Base-by-base conservation (phyloP, 306 rosid genomes). In the Hippophae tibetana region DNA sequence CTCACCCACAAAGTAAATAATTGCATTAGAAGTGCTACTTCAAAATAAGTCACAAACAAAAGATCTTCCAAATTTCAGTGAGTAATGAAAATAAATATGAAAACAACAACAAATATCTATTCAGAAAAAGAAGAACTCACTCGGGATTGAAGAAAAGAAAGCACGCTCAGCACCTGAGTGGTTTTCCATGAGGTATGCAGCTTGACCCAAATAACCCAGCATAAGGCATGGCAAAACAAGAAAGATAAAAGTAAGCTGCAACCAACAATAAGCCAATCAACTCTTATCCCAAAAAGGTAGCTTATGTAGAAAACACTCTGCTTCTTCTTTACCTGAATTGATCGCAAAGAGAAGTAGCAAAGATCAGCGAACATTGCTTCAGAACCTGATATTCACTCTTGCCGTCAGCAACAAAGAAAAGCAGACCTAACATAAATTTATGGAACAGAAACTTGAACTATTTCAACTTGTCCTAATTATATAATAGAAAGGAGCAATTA, bases 281-380 rank as follows among this genome's bases (percentile, higher is more conserved):
- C 64, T 13, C 62, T 55, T 25, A 61, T 48, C 49, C 56, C 5
- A 62, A 50, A 31, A 31, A 31, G 38, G 38, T 31, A 31, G 38
- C 38, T 31, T 31, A 31, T 31, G 38, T 31, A 56, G 43, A 11
- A 42, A 9, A 26, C 18, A 57, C 45, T 46, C n/a, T 54, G 54
- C 44, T 45, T 40, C 52, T 62, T 57, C 61, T 65, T 75, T 79
- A 90, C 98, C 96, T 90, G 98, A 69, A 90, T 90, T 60, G 98
- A 87, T 68, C 84, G 84, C 42, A 90, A 96, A 72, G 95, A 71
- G 72, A 90, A 90, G 75, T 90, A 85, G 81, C 96, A 90, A 78
- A 90, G 98, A 75, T 90, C 96, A 12, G 96, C 98, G 62, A 90
- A 90, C 96, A 90, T 90, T 64, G 98, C 98, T 76, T 90, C 98